Evolutionary conservation across 176 grass and related monocot species (phyloP).

Genomic region (Secale cereale): DNA sequence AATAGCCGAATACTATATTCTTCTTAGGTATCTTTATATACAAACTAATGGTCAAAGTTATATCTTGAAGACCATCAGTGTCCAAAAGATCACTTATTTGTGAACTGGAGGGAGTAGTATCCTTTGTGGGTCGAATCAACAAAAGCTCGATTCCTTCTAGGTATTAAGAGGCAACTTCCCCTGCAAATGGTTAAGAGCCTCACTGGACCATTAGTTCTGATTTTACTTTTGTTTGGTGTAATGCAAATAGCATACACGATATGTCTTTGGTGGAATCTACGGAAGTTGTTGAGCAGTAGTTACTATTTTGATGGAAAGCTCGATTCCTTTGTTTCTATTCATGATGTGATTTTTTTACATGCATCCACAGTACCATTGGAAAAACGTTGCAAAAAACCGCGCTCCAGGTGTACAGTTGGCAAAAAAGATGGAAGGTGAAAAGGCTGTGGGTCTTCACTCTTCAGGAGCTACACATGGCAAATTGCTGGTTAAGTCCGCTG

Average conservation of each 20-base stretch:
- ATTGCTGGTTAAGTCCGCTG: constrained; percentile 18
- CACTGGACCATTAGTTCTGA: too few relatives aligned
- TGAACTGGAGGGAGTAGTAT: neutral
- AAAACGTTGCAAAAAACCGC: constrained; percentile 37
- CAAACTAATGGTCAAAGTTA: neutral
- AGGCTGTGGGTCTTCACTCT: neutral
- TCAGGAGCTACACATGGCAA: constrained; percentile 36
- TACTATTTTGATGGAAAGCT: neutral
- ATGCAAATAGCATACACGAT: too few relatives aligned
- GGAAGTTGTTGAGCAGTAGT: neutral
- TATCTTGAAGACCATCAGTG: neutral
- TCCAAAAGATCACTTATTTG: neutral
- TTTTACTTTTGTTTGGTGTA: too few relatives aligned
- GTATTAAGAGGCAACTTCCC: too few relatives aligned
- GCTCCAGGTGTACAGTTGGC: constrained; percentile 27
- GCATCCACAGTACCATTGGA: constrained; percentile 31
- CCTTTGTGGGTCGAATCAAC: neutral
- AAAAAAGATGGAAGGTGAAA: constrained; percentile 15
- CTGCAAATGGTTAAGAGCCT: too few relatives aligned
- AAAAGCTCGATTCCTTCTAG: too few relatives aligned
- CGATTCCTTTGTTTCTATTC: constrained; percentile 15
- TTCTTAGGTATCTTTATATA: neutral
- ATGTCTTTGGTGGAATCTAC: too few relatives aligned
- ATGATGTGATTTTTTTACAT: constrained; percentile 36
- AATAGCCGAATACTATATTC: neutral